These are phyloP conservation scores for Paraconiothyrium sp. DNA, from an alignment of 2,329 filamentous ascomycete genomes.

Conservation along the genomic window DNA sequence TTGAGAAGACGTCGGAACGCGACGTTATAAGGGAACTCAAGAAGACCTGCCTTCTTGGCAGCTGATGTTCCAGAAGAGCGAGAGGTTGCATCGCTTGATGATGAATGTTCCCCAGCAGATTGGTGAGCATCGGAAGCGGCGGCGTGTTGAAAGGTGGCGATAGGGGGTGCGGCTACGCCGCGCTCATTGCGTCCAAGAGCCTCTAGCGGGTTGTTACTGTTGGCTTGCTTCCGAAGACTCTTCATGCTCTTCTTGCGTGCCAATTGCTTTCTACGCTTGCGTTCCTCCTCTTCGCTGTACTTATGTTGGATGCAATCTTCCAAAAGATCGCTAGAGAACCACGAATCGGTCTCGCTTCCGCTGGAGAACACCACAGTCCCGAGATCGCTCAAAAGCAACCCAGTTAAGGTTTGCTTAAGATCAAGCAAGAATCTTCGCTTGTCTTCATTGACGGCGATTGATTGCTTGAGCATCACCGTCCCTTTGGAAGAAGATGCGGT, in stretches of 20 bases:
- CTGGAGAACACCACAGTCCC: constrained; percentile 85
- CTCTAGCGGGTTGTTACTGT: constrained; percentile 53
- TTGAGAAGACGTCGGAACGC: constrained; percentile 82
- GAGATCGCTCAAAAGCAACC: constrained; percentile 87
- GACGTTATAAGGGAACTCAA: constrained; percentile 80
- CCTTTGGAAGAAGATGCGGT: constrained; percentile 75
- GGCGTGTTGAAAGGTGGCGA: constrained; percentile 54
- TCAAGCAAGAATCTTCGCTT: constrained; percentile 82
- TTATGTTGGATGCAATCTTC: constrained; percentile 54
- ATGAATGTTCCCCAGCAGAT: constrained; percentile 57
- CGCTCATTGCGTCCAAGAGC: constrained; percentile 54
- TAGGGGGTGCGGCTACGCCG: constrained; percentile 52
- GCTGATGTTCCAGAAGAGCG: constrained; percentile 52
- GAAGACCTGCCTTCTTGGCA: constrained; percentile 54
- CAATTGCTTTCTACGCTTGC: constrained; percentile 48
- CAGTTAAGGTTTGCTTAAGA: constrained; percentile 80
- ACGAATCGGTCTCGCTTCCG: constrained; percentile 91
- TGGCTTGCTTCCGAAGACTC: constrained; percentile 60
- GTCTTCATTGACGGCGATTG: constrained; percentile 68
- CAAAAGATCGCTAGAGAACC: constrained; percentile 74
- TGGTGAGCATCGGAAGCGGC: constrained; percentile 50
- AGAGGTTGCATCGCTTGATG: constrained; percentile 56
- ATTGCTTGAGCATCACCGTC: constrained; percentile 69
- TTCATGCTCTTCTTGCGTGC: constrained; percentile 66
- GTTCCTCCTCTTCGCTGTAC: constrained; percentile 51